Conservation (phyloP, 2,329 filamentous ascomycete species). For the Dactylellina parvicollis region DNA sequence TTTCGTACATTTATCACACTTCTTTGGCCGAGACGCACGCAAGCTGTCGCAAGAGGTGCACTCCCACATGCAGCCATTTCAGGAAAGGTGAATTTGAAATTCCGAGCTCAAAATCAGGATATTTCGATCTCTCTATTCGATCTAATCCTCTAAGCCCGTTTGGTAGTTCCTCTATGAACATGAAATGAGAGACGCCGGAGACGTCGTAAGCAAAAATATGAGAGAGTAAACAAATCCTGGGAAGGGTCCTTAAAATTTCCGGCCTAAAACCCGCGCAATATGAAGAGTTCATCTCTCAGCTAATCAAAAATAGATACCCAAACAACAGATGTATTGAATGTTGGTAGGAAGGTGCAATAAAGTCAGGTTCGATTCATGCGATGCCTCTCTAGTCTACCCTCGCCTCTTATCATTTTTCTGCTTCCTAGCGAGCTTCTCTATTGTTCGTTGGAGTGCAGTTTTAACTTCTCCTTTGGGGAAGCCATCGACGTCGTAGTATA, state of each 20-base stretch:
- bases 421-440: slow-evolving; percentile 71
- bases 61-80: too few species aligned
- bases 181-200: not conserved
- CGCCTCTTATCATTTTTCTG: slow-evolving; percentile 61
- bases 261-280: too few species aligned
- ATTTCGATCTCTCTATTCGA: not conserved
- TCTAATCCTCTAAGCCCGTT: not conserved
- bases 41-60: slow-evolving; percentile 15
- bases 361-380: not conserved
- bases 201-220: not conserved
- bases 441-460: slow-evolving; percentile 68
- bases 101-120: not conserved
- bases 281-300: too few species aligned
- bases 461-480: slow-evolving; percentile 90
- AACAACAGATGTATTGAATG: too few species aligned
- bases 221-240: not conserved
- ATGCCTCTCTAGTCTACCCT: not conserved
- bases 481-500: slow-evolving; percentile 84
- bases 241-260: not conserved
- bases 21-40: slow-evolving; percentile 12
- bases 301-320: too few species aligned
- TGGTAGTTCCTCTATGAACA: slow-evolving; percentile 6
- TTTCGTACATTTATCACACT: not conserved
- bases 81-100: too few species aligned
- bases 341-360: too few species aligned